These are phyloP conservation scores for Papilionanthe hybrid DNA, from an alignment of 116 monocot species.

Conservation along the genomic window DNA sequence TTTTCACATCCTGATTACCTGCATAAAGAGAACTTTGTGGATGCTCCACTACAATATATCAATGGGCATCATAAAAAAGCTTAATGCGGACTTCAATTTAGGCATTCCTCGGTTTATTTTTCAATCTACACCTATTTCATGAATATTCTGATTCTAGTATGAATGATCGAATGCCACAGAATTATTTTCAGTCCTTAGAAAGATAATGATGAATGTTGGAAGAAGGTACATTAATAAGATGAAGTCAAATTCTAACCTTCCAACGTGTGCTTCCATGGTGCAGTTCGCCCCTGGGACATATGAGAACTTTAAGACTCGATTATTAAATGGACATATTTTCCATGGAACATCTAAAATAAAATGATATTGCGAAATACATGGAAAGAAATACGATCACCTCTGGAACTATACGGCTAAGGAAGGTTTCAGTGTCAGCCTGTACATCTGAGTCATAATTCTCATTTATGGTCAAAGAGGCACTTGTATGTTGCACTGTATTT, in stretches of 20 bases:
- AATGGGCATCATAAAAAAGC: no score
- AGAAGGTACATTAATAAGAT: not conserved
- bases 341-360: not conserved
- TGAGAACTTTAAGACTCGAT: not conserved
- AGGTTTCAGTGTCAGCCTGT: constrained; percentile 93
- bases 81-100: no score
- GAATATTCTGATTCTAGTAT: not conserved
- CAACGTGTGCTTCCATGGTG: constrained; percentile 95
- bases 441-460: constrained; percentile 99
- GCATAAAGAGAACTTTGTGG: no score
- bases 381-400: constrained; percentile 47
- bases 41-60: no score
- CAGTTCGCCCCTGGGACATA: constrained; percentile 70
- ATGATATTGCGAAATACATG: not conserved
- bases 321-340: not conserved
- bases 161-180: not conserved
- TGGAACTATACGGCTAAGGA: constrained; percentile 78
- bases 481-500: constrained; percentile 91
- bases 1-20: no score
- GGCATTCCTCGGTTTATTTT: no score
- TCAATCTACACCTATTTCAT: no score
- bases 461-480: constrained; percentile 96
- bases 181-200: not conserved
- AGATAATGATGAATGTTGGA: not conserved
- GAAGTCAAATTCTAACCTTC: constrained; percentile 52